phyloP scores from a whole-genome alignment of 208 protist genomes.

The Leishmania guyanensis region DNA sequence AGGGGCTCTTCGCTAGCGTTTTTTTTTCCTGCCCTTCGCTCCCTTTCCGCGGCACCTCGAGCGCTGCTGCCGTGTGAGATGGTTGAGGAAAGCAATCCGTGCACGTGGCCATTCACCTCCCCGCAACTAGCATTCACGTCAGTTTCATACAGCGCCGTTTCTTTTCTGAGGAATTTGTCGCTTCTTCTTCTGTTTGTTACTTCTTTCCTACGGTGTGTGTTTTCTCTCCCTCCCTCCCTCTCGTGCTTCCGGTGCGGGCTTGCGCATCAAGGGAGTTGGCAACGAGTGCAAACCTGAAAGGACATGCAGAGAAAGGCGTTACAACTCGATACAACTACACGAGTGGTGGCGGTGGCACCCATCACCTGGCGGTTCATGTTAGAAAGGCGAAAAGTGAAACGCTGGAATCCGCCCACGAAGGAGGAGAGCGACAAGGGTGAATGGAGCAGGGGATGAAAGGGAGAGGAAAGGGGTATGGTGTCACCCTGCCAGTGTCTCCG shows the following conservation, averaged over 20 bases:
- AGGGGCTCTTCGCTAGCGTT: background rate
- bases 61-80: background rate
- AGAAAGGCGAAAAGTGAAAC: background rate
- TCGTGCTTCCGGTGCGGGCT: background rate
- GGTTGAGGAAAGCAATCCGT: background rate
- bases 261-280: background rate
- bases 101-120: background rate
- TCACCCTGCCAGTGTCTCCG: background rate
- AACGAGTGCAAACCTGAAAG: background rate
- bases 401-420: background rate
- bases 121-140: background rate
- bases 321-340: background rate
- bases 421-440: background rate
- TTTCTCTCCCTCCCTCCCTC: background rate
- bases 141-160: background rate
- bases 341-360: no score
- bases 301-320: background rate
- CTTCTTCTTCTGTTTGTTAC: no score
- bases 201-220: no score
- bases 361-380: no score
- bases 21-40: constrained; percentile 9
- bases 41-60: background rate
- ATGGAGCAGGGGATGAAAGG: background rate
- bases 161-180: background rate
- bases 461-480: background rate